A percentile compares a stretch with the other conserved stretches of the same genome.
Conservation (phyloP, 2,329 filamentous ascomycete species). For the Penicillium rolfsii region DNA sequence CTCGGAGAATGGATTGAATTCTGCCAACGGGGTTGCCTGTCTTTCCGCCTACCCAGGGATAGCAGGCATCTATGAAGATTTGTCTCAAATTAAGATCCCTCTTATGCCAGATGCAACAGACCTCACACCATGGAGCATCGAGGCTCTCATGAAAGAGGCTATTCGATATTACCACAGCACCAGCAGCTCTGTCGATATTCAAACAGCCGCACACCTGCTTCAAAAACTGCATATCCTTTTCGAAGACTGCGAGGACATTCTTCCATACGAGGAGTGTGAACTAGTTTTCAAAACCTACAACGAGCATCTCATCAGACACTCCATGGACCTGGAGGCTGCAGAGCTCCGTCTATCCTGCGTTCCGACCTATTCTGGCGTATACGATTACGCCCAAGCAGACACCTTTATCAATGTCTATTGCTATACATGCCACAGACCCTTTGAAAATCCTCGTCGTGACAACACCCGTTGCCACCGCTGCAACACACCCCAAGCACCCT, state of each 20-base stretch:
- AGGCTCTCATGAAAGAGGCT: slow-evolving; percentile 44
- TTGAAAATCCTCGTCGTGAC: slow-evolving; percentile 54
- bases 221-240: slow-evolving; percentile 47
- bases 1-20: slow-evolving; percentile 13
- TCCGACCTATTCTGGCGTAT: slow-evolving; percentile 59
- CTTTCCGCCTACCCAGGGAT: slow-evolving; percentile 11
- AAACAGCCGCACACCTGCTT: slow-evolving; percentile 47
- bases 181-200: slow-evolving; percentile 42
- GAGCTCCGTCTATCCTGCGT: slow-evolving; percentile 60
- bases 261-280: slow-evolving; percentile 55
- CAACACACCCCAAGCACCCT: slow-evolving; percentile 43
- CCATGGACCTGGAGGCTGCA: slow-evolving; percentile 54
- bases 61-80: slow-evolving; percentile 23
- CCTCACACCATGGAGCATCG: slow-evolving; percentile 46
- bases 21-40: slow-evolving; percentile 1
- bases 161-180: slow-evolving; percentile 46
- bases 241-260: slow-evolving; percentile 41
- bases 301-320: slow-evolving; percentile 54
- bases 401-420: slow-evolving; percentile 60
- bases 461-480: slow-evolving; percentile 58
- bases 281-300: slow-evolving; percentile 61
- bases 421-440: slow-evolving; percentile 59
- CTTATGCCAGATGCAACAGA: slow-evolving; percentile 35
- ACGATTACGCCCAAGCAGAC: slow-evolving; percentile 60
- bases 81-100: slow-evolving; percentile 36